Conservation (phyloP, 2,329 filamentous ascomycete genomes). For the Neospermospora avenae region DNA sequence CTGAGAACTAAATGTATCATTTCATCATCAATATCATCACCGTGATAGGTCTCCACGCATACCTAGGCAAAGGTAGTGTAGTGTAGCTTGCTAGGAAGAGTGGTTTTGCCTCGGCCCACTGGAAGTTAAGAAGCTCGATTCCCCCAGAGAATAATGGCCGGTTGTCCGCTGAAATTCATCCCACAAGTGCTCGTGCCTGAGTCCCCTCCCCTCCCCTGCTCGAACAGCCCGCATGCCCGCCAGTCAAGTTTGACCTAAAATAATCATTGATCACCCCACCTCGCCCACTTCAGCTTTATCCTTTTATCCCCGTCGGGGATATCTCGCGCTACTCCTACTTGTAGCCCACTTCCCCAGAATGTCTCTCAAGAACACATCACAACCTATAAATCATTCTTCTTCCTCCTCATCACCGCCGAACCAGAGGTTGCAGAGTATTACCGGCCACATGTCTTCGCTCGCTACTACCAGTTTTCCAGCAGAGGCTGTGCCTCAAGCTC, state of each 20-base stretch:
- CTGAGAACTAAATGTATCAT: neutral
- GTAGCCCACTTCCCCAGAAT: slow-evolving; percentile 5
- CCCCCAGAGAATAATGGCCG: neutral
- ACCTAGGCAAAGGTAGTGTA: neutral
- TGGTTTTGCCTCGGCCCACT: neutral
- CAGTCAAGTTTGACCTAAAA: neutral
- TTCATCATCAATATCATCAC: neutral
- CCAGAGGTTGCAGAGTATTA: slow-evolving; percentile 57
- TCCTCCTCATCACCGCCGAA: slow-evolving; percentile 39
- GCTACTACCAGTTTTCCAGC: slow-evolving; percentile 66
- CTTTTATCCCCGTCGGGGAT: neutral
- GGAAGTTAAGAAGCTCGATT: slow-evolving; percentile 1
- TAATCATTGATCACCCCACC: neutral
- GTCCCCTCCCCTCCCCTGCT: neutral
- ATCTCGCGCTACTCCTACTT: neutral
- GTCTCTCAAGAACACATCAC: slow-evolving; percentile 13
- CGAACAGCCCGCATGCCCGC: neutral
- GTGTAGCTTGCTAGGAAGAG: neutral
- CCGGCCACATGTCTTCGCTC: slow-evolving; percentile 62
- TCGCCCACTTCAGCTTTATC: neutral
- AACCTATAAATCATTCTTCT: neutral
- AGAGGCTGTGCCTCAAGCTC: slow-evolving; percentile 79
- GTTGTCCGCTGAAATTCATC: neutral
- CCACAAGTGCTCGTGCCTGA: neutral
- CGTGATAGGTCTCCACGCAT: neutral